These are phyloP conservation scores for Rickenella mellea DNA, from an alignment of 768 basidiomycete species.

Conservation along the genomic window DNA sequence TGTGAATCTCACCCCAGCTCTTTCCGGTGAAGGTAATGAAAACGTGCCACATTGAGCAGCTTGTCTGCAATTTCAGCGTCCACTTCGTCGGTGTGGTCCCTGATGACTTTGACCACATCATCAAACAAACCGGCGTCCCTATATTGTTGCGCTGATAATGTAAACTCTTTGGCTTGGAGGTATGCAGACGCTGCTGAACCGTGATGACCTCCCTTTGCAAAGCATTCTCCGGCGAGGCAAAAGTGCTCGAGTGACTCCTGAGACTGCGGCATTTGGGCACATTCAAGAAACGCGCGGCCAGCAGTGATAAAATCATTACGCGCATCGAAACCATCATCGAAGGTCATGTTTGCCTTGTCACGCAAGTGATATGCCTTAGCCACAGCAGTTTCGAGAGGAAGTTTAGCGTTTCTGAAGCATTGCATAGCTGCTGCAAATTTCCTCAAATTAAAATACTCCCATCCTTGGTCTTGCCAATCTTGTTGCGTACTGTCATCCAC, in stretches of 20 bases:
- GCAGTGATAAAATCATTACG: conserved; percentile 38
- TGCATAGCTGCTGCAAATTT: conserved; percentile 45
- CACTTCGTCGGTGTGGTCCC: conserved; percentile 22
- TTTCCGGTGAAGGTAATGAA: conserved; percentile 33
- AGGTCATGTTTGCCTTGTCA: conserved; percentile 33
- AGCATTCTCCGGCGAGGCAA: conserved; percentile 37
- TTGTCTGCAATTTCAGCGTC: conserved; percentile 19
- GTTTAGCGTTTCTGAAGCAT: conserved; percentile 40
- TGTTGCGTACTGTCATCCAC: conserved; percentile 37
- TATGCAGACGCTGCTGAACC: conserved; percentile 36
- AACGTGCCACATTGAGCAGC: conserved; percentile 33
- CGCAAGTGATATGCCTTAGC: conserved; percentile 46
- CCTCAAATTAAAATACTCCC: conserved; percentile 28
- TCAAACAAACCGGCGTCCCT: conserved; percentile 41
- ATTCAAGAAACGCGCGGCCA: conserved; percentile 32
- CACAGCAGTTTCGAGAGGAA: conserved; percentile 32
- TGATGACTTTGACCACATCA: conserved; percentile 39
- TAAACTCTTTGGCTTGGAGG: conserved; percentile 31
- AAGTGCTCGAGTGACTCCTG: conserved; percentile 28
- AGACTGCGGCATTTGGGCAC: conserved; percentile 15
- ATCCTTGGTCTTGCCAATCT: conserved; percentile 36
- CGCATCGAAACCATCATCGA: conserved; percentile 19
- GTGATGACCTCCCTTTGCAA: conserved; percentile 28
- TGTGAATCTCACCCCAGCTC: conserved; percentile 22
- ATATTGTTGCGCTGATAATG: conserved; percentile 33